A percentile compares a stretch with the other conserved stretches of the same genome.
phyloP scores from a whole-genome alignment of 2,329 filamentous ascomycete genomes.

The Ophiocordyceps camponoti-saundersi region DNA sequence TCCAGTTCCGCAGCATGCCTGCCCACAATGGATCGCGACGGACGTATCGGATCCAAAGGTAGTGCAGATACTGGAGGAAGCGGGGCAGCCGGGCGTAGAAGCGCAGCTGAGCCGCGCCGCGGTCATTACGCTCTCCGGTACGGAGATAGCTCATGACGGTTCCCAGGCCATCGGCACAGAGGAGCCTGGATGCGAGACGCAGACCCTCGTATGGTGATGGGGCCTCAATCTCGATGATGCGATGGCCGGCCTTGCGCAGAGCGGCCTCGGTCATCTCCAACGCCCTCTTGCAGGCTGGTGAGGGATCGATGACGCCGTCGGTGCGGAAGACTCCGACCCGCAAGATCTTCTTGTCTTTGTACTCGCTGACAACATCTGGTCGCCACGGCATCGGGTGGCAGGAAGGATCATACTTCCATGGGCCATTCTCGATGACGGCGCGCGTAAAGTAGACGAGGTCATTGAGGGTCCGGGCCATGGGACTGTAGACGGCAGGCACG shows the following conservation, averaged over 20 bases:
- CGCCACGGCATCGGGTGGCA: conserved; percentile 79
- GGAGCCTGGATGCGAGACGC: conserved; percentile 58
- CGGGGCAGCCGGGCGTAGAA: conserved; percentile 57
- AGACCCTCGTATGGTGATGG: conserved; percentile 63
- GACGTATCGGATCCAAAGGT: conserved; percentile 77
- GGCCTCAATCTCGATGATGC: conserved; percentile 45
- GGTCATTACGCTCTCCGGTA: conserved; percentile 62
- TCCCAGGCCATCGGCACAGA: conserved; percentile 70
- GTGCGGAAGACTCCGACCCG: conserved; percentile 62
- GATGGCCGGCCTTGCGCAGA: conserved; percentile 55
- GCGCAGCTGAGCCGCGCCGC: conserved; percentile 58
- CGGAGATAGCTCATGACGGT: conserved; percentile 67
- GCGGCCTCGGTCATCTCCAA: conserved; percentile 54
- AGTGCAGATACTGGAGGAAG: conserved; percentile 69
- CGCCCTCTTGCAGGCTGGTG: conserved; percentile 67
- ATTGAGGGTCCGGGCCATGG: conserved; percentile 74
- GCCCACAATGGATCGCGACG: conserved; percentile 64
- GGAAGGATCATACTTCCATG: conserved; percentile 77
- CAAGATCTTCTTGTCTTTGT: conserved; percentile 42
- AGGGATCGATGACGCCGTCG: conserved; percentile 71
- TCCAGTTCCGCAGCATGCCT: conserved; percentile 55
- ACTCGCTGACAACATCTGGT: conserved; percentile 39
- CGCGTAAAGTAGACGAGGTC: conserved; percentile 76
- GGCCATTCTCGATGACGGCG: conserved; percentile 60
- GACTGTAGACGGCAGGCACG: conserved; percentile 74